Conservation (phyloP, 1,284 basidiomycete genomes). For the Bjerkandera adusta region DNA sequence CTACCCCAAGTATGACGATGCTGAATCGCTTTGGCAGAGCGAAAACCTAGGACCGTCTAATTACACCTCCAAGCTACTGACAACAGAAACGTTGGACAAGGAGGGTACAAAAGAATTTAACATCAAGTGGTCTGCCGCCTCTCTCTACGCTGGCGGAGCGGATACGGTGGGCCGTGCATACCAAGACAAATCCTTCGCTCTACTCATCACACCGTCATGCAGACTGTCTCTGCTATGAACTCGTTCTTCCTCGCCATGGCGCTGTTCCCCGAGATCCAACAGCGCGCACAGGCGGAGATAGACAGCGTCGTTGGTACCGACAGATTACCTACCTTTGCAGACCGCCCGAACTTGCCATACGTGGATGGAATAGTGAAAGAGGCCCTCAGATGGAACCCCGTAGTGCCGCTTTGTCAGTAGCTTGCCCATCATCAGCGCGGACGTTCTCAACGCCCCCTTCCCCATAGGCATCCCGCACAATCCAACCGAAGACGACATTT, state of each 20-base stretch:
- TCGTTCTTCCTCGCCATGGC: neutral
- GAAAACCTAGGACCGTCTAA: neutral
- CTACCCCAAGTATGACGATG: neutral
- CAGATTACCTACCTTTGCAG: conserved; percentile 4
- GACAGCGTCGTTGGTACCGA: conserved; percentile 8
- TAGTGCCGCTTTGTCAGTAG: conserved; percentile 9
- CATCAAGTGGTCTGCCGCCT: conserved; percentile 6
- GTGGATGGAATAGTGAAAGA: conserved; percentile 1
- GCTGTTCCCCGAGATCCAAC: neutral
- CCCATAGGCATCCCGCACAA: conserved; percentile 7
- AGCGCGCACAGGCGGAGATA: conserved; percentile 3
- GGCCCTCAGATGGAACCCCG: conserved; percentile 1
- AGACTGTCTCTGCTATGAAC: neutral
- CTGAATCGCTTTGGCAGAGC: neutral
- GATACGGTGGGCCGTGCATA: conserved; percentile 2
- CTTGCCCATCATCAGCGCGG: neutral
- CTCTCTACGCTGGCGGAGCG: conserved; percentile 1
- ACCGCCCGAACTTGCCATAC: conserved; percentile 6
- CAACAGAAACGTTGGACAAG: conserved; percentile 3
- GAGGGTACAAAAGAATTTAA: neutral
- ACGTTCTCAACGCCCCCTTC: neutral
- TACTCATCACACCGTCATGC: neutral
- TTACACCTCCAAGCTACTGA: conserved; percentile 6
- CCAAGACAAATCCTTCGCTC: neutral
- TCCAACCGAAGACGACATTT: conserved; percentile 16